Evolutionary conservation across 768 basidiomycete species (phyloP), one percentile per base, ranked within the genome.

Genomic region (Cyclocybe cylindracea): DNA sequence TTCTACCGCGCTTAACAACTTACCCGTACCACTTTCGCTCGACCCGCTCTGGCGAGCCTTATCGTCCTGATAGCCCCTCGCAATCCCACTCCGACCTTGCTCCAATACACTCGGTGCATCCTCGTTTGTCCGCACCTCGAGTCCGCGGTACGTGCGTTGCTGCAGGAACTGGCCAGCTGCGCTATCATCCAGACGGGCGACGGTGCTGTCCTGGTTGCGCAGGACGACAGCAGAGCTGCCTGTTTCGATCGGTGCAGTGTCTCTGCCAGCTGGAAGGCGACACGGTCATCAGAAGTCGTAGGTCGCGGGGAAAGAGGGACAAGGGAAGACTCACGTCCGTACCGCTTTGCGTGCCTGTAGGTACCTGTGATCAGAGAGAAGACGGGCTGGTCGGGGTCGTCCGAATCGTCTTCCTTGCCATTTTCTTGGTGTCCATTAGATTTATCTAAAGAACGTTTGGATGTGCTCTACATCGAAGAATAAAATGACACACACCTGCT

Each of bases 361-460:
- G 79, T 89, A 10, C 96, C 96, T 0, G 89, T 94, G 2, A 89
- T 70, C 2, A 94, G 78, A 0, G 94, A 97, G 67, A 96, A 98
- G 10, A 84, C 77, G 0, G 94, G 94, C 49, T 74, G 77, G 54
- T 93, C 91, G 4, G 71, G 67, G 60, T 92, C 89, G 16, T 68
- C 71, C 66, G 71, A 67, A 60, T 92, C 89, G 16, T 68, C 71
- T 67, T 10, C 18, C 58, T 61, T 31, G 67, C 69, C 16, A 69
- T 48, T 34, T 16, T 43, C 39, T 13, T 46, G 49, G 10, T 75
- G 78, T 18, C 71, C 68, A 2, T 63, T 69, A 7, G 62, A 61
- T 31, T 66, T 70, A 10, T 31, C 39, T 34, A n/a, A 16, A 38
- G 37, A 38, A 38, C 11, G 11, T 16, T 11, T 11, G 31, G 43